Conservation (phyloP, 169 alveolate species). For the Plasmodium billcollinsi region DNA sequence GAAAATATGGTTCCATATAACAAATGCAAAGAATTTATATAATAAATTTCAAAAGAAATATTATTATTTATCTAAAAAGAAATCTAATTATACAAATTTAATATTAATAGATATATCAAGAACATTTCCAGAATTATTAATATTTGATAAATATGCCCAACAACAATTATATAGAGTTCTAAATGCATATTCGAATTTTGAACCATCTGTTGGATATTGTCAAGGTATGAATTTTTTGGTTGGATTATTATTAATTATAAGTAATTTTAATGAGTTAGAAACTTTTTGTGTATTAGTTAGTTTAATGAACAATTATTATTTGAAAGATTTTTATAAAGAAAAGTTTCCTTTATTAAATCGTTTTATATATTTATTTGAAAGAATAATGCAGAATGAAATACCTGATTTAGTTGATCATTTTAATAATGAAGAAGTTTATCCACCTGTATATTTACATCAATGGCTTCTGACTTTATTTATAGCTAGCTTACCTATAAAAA, state of each 20-base stretch:
- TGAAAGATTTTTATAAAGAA: constrained; percentile 80
- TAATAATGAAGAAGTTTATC: constrained; percentile 79
- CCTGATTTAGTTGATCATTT: constrained; percentile 81
- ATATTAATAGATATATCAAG: constrained; percentile 82
- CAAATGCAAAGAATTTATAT: constrained; percentile 23
- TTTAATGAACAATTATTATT: constrained; percentile 78
- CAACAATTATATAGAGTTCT: constrained; percentile 86
- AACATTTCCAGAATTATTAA: constrained; percentile 81
- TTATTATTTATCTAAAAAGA: constrained; percentile 59
- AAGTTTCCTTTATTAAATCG: constrained; percentile 80
- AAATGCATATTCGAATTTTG: constrained; percentile 86
- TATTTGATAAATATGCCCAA: constrained; percentile 82
- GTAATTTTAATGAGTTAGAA: constrained; percentile 80
- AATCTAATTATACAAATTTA: constrained; percentile 72
- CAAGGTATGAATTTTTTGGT: constrained; percentile 93
- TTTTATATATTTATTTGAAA: constrained; percentile 78
- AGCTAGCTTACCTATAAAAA: constrained; percentile 81
- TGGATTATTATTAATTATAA: constrained; percentile 83
- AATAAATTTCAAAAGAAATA: constrained; percentile 69
- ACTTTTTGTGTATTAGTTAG: constrained; percentile 84
- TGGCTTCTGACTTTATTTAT: constrained; percentile 81
- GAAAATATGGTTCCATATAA: constrained; percentile 80
- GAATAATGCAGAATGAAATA: constrained; percentile 67
- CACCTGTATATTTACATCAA: constrained; percentile 82
- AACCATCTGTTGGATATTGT: constrained; percentile 87